Evolutionary conservation across 1,139 yeast species (phyloP), one percentile per base, ranked within the genome.

Genomic region (Suhomyces bribrorum): DNA sequence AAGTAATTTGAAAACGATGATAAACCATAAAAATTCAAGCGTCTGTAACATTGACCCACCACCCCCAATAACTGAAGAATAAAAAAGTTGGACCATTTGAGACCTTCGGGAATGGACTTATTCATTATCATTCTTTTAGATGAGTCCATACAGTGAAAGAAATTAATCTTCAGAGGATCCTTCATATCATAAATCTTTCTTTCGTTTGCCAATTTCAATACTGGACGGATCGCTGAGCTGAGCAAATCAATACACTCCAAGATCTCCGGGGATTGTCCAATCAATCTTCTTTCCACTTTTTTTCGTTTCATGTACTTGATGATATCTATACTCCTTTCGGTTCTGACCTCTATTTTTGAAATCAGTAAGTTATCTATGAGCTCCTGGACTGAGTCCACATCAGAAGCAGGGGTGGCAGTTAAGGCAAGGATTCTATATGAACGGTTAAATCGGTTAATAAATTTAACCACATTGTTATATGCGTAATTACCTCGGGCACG

Each of bases 361-460:
- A 94, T 85, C 33, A 64, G 64, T 43, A 94, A 63, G 51, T 87
- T 87, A 39, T 79, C 75, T 2, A 92, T 81, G 25, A 92, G 83
- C 37, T 80, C 84, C 57, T 94, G 97, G 0, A 94, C 95, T 1
- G 94, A 89, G 43, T 86, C 96, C 1, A 88, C 76, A 40, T 85
- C 84, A 0, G 95, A 72, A 0, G 95, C 90, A 0, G 99, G 99
- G 0, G 99, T 94, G 0, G 99, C 99, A 0, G 98, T 89, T 45
- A 94, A 67, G 0, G 96, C 97, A 36, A 92, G 61, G 0, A 89
- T 69, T 32, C 98, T 68, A 50, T 80, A 85, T 1, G 88, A 79
- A 0, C 73, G 63, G 51, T 83, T 85, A 53, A 80, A 81, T 39
- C 88, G 62, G 23, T 72, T 69, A 29, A 90, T 57, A 50, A 78